Base-by-base conservation (phyloP, 2,329 filamentous ascomycete genomes). In the Monilinia polystroma region DNA sequence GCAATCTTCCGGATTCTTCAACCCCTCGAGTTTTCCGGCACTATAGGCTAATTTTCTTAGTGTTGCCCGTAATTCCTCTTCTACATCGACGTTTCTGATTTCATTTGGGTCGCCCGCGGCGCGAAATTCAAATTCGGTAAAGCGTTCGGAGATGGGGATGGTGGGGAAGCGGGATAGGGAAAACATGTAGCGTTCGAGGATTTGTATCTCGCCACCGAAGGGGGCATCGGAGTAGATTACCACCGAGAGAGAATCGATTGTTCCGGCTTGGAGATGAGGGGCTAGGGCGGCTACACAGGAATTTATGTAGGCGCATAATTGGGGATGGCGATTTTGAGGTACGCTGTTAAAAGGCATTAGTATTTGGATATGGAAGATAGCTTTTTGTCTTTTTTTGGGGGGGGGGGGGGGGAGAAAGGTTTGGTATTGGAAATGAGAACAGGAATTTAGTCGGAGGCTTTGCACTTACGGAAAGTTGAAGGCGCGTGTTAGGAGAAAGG, bases 1-100 rank as follows among this genome's bases (percentile, higher is more conserved):
- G 76, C 90, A 92, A 1, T 84, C 84, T 1, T 81, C 78, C 0
- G 90, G 89, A 29, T 51, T 16, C 2, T n/a, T 53, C 29, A 93
- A 75, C 0, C 82, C 77, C 0, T 77, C 79, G 69, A 92, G 80
- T 66, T 80, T 82, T 68, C 87, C 82, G 11, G 82, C 85, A 3
- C 85, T 83, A 67, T 86, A 84, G 0, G 86, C 83, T 18, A 94
- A 79, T 57, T 85, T 84, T 64, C 84, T 80, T 71, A 94, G 79
- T 0, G 87, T 87, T 2, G 85, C 90, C 35, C 91, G 83, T 56
- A 94, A 82, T 69, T 91, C 87, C 78, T 93, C 89, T 63, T 91
- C 85, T 7, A 94, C 81, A 74, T 93, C 85, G 0, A 80, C 74
- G 80, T 82, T 84, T 71, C 82, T 84, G 26, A 86, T 69, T 60